Percentiles rank a stretch among this genome's conserved stretches.
Conservation (phyloP, 1,139 yeast species). For the Pneumocystis jirovecii region DNA sequence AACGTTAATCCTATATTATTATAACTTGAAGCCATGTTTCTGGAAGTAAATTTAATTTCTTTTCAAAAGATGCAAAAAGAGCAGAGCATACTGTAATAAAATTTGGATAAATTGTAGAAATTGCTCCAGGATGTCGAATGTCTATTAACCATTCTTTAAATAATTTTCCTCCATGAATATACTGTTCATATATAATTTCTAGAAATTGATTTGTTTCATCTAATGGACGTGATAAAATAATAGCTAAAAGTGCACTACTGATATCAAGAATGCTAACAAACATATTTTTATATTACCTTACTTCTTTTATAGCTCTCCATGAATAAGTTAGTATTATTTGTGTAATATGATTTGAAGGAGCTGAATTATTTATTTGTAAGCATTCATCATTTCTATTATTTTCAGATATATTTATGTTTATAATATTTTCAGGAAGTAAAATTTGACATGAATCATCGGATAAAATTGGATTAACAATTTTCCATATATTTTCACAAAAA, state of each 20-base stretch:
- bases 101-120: constrained; percentile 72
- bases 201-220: neutral
- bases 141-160: constrained; percentile 52
- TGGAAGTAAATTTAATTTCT: constrained; percentile 29
- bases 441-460: neutral
- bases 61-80: constrained; percentile 26
- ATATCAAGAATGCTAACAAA: neutral
- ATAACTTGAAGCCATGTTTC: constrained; percentile 34
- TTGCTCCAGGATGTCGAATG: constrained; percentile 82
- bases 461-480: neutral
- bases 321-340: neutral
- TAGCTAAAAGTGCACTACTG: neutral
- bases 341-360: neutral
- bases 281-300: neutral
- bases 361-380: neutral
- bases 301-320: neutral
- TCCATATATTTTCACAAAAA: neutral
- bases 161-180: constrained; percentile 30
- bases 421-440: neutral
- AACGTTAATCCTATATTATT: neutral
- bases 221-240: neutral
- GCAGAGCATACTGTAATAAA: constrained; percentile 47
- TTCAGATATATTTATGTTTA: neutral
- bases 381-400: neutral
- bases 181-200: neutral